Percentiles rank a stretch among this genome's conserved stretches.
Evolutionary conservation across 1,284 basidiomycete genomes (phyloP).

Genomic region (Cryptococcus jaspeensis): DNA sequence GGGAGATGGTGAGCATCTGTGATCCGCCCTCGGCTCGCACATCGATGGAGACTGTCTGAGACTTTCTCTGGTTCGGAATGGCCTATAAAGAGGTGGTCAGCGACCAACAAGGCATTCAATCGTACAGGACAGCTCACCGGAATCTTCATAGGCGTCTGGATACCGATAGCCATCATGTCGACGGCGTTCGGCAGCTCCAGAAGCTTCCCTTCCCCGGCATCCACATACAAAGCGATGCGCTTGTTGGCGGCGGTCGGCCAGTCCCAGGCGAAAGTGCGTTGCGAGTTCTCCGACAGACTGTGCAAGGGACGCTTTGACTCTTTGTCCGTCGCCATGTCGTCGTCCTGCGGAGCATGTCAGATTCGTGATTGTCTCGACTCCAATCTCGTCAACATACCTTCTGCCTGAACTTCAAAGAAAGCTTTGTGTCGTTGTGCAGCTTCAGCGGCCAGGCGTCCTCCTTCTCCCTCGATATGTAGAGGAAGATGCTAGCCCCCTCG

Average conservation of each 20-base stretch:
- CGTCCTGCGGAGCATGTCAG: slow-evolving; percentile 20
- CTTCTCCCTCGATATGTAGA: slow-evolving; percentile 67
- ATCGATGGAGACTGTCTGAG: slow-evolving; percentile 78
- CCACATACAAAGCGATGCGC: slow-evolving; percentile 68
- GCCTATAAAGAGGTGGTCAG: slow-evolving; percentile 2
- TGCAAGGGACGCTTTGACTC: slow-evolving; percentile 25
- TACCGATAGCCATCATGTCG: slow-evolving; percentile 96
- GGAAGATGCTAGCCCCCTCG: slow-evolving; percentile 85
- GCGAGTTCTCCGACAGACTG: slow-evolving; percentile 23
- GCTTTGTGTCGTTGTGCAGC: slow-evolving; percentile 85
- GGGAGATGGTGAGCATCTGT: slow-evolving; percentile 83
- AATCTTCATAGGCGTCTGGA: slow-evolving; percentile 86
- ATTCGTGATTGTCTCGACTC: slow-evolving; percentile 1
- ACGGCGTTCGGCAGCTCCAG: slow-evolving; percentile 63
- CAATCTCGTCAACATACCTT: slow-evolving; percentile 56
- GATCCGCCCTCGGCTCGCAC: slow-evolving; percentile 86
- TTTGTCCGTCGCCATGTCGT: slow-evolving; percentile 52
- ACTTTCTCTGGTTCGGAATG: slow-evolving; percentile 46
- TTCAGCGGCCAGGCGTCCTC: slow-evolving; percentile 80
- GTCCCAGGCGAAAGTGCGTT: slow-evolving; percentile 83
- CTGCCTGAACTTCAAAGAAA: slow-evolving; percentile 71
- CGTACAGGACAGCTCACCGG: slow-evolving; percentile 18
- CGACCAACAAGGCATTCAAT: too few relatives aligned
- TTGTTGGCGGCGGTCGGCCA: slow-evolving; percentile 82
- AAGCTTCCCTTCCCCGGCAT: slow-evolving; percentile 47